A percentile compares a stretch with the other conserved stretches of the same genome.
These are phyloP conservation scores for Fusarium sp. DNA, from an alignment of 2,329 filamentous ascomycete genomes.

Conservation along the genomic window DNA sequence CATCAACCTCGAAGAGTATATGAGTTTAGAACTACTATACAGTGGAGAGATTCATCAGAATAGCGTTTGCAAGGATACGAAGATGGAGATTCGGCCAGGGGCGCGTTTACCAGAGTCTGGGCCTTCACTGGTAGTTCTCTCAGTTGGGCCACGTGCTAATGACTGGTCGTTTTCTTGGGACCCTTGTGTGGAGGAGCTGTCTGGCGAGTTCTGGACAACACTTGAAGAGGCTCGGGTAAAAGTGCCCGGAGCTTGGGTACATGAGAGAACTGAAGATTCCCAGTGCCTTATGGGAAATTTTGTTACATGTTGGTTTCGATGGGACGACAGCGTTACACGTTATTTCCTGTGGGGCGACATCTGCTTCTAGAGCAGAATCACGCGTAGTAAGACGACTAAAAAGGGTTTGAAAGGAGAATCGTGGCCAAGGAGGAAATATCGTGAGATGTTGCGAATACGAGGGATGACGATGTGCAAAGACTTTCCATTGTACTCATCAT, in stretches of 20 bases:
- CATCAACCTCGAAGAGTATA: neutral
- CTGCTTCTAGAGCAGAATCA: no score
- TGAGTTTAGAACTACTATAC: rapidly evolving
- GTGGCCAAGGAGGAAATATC: no score
- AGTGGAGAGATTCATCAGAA: rapidly evolving
- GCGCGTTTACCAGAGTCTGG: neutral
- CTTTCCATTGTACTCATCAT: no score
- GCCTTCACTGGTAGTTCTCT: neutral
- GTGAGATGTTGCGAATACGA: neutral
- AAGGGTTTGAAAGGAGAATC: no score
- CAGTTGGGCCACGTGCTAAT: rapidly evolving
- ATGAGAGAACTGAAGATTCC: rapidly evolving
- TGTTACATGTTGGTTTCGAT: neutral
- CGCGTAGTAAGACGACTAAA: no score
- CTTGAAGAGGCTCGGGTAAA: rapidly evolving
- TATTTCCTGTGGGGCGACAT: no score
- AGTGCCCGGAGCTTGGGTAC: neutral
- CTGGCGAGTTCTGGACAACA: neutral
- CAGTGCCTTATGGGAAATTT: neutral
- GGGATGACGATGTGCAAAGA: neutral
- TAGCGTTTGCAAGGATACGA: rapidly evolving
- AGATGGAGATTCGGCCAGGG: rapidly evolving
- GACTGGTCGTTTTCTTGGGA: neutral
- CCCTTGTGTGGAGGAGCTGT: neutral
- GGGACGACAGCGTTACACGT: no score